Conservation (phyloP, 2,329 filamentous ascomycete genomes). For the Colletotrichum chrysophilum region DNA sequence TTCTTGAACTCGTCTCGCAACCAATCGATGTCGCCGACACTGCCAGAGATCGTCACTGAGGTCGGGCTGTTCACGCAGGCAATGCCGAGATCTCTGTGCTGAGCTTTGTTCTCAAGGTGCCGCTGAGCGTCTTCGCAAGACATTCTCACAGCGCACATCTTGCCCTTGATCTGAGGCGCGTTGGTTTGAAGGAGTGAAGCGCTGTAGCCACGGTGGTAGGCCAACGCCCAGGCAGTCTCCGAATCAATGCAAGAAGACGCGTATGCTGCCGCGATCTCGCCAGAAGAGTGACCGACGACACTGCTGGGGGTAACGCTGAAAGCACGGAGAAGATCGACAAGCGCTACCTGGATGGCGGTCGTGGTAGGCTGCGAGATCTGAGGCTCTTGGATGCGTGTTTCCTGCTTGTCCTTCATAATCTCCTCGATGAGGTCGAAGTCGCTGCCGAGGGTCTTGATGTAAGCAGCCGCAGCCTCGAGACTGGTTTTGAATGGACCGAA, state of each 20-base stretch:
- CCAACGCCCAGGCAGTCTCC: slow-evolving; percentile 44
- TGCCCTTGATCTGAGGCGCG: slow-evolving; percentile 34
- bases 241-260: slow-evolving; percentile 39
- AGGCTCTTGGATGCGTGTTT: slow-evolving; percentile 36
- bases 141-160: slow-evolving; percentile 48
- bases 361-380: slow-evolving; percentile 46
- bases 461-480: slow-evolving; percentile 37
- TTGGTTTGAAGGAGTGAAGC: slow-evolving; percentile 32
- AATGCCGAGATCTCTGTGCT: slow-evolving; percentile 32
- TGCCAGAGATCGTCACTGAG: slow-evolving; percentile 50
- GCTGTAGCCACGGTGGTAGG: slow-evolving; percentile 45
- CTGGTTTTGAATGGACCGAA: slow-evolving; percentile 46
- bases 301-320: slow-evolving; percentile 35
- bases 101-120: slow-evolving; percentile 28
- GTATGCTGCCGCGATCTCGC: slow-evolving; percentile 52
- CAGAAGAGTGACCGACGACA: slow-evolving; percentile 51
- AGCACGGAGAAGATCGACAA: slow-evolving; percentile 43
- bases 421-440: slow-evolving; percentile 41
- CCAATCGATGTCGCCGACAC: slow-evolving; percentile 31
- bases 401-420: slow-evolving; percentile 30
- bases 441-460: slow-evolving; percentile 35
- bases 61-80: slow-evolving; percentile 51
- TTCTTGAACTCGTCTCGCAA: slow-evolving; percentile 36
- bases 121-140: slow-evolving; percentile 29
- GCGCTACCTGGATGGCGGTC: slow-evolving; percentile 46